phyloP scores from a whole-genome alignment of 345 rosid species.

The Heritiera fomes region DNA sequence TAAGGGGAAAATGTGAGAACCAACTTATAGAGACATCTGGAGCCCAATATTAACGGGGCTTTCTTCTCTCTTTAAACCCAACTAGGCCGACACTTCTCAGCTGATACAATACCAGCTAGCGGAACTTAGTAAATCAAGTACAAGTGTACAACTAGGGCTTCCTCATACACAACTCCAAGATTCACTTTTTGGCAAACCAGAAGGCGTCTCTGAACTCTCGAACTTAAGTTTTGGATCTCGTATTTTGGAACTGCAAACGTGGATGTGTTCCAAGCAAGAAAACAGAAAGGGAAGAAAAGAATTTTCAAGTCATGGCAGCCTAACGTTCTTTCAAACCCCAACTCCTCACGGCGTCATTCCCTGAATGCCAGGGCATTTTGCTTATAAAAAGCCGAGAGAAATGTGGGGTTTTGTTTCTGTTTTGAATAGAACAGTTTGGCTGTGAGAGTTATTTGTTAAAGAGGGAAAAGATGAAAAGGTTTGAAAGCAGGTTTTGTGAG shows the following conservation, averaged over 20 bases:
- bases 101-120: not conserved
- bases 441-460: not conserved
- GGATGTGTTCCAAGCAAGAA: constrained; percentile 24
- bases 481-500: constrained; percentile 25
- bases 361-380: not conserved
- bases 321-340: constrained; percentile 6
- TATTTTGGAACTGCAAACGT: constrained; percentile 25
- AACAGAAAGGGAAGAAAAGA: not conserved
- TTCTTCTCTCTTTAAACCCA: not conserved
- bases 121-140: not conserved
- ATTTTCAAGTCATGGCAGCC: not conserved
- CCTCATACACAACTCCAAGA: not conserved
- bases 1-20: not conserved
- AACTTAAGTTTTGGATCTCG: constrained; percentile 4
- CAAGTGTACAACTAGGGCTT: too few relatives aligned
- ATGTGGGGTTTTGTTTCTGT: not conserved
- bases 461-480: constrained; percentile 6
- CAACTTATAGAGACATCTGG: too few relatives aligned
- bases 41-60: not conserved
- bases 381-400: not conserved
- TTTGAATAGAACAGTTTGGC: not conserved
- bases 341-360: not conserved
- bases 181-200: not conserved
- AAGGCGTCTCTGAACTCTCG: not conserved
- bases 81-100: not conserved